A percentile compares a stretch with the other conserved stretches of the same genome.
These are phyloP conservation scores for Mesembryanthemum crystallinum DNA, from an alignment of 148 eudicot genomes.

Conservation along the genomic window DNA sequence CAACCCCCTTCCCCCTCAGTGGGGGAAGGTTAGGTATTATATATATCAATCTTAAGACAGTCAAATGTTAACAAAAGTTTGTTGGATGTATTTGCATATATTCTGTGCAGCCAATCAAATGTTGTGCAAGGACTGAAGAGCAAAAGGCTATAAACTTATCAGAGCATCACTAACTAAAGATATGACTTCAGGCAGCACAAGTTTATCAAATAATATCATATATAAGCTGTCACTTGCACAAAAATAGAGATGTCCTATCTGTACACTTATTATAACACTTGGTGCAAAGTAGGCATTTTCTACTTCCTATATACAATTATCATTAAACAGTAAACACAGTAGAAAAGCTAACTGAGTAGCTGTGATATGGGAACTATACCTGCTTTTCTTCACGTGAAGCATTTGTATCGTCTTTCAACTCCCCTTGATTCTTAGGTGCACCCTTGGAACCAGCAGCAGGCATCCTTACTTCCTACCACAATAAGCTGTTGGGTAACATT, in stretches of 20 bases:
- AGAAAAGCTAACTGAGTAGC: background rate
- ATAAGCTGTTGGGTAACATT: conserved; percentile 25
- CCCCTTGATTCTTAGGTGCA: conserved; percentile 76
- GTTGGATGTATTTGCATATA: background rate
- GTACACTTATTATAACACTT: background rate
- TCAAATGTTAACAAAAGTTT: background rate
- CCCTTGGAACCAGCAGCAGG: conserved; percentile 98
- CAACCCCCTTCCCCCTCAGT: background rate
- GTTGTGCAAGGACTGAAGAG: background rate
- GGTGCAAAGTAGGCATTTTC: background rate
- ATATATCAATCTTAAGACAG: too few relatives aligned
- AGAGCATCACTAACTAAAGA: background rate
- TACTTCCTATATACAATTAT: background rate
- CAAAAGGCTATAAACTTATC: background rate
- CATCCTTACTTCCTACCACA: conserved; percentile 91
- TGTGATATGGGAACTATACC: conserved; percentile 32
- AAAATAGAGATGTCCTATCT: background rate
- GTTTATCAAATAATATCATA: background rate
- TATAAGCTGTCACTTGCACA: background rate
- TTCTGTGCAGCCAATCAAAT: background rate
- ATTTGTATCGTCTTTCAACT: conserved; percentile 88
- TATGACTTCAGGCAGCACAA: background rate
- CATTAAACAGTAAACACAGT: background rate
- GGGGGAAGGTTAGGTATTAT: too few relatives aligned
- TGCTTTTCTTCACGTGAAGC: conserved; percentile 87